Evolutionary conservation across 75 land plant genomes (phyloP).

Genomic region (Cryptomeria japonica): DNA sequence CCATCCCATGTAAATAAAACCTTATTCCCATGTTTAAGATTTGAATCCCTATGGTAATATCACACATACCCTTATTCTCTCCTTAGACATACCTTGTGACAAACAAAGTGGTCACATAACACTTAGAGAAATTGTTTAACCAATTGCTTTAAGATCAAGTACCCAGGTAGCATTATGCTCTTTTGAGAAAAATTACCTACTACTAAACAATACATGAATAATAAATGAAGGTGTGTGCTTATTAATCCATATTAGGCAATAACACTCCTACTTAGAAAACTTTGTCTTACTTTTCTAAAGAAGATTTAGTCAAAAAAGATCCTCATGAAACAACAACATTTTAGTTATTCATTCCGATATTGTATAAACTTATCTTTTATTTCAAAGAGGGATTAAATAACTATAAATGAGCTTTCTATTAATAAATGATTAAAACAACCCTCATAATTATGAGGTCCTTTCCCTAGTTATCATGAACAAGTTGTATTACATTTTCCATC

Average conservation of each 20-base stretch:
- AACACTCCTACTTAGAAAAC: background rate
- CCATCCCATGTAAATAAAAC: slow-evolving; percentile 37
- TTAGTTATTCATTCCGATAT: background rate
- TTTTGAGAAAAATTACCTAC: slow-evolving; percentile 19
- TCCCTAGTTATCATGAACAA: too few species aligned
- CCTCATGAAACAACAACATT: slow-evolving; percentile 4
- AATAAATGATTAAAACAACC: too few species aligned
- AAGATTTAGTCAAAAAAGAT: background rate
- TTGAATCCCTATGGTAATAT: slow-evolving; percentile 45
- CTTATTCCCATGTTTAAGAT: slow-evolving; percentile 22
- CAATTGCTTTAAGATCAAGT: slow-evolving; percentile 30
- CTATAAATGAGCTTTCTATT: background rate
- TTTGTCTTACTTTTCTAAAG: background rate
- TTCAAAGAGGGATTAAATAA: slow-evolving; percentile 6
- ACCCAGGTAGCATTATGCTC: slow-evolving; percentile 31
- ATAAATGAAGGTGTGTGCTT: slow-evolving; percentile 26
- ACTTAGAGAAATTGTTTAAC: slow-evolving; percentile 39
- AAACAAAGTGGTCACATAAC: slow-evolving; percentile 5
- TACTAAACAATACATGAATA: slow-evolving; percentile 46
- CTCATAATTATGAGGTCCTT: too few species aligned
- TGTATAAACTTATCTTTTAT: slow-evolving; percentile 8
- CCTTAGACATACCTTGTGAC: background rate
- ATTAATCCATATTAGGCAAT: slow-evolving; percentile 30
- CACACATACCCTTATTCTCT: background rate
- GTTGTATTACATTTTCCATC: too few species aligned